Base-by-base conservation (phyloP, 208 protist genomes). In the Kentomonas sorsogonicus region DNA sequence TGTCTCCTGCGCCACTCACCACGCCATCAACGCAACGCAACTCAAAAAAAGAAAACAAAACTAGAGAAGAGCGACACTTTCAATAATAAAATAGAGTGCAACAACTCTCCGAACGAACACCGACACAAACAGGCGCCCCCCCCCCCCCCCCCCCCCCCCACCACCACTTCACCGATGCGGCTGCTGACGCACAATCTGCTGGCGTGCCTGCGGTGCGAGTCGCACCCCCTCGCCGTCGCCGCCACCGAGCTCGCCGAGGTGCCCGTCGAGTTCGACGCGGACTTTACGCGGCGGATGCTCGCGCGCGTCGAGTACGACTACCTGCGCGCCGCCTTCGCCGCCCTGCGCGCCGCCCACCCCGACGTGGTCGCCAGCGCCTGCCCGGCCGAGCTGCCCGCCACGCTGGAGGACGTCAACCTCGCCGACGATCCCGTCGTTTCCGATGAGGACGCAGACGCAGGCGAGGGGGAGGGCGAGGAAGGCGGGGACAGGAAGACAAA, bases 101-200 rank as follows among this genome's bases (percentile, higher is more conserved):
- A 25, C 6, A 46, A 46, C 33, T 38, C 33, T 38, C 33, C 33
- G 11, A 3, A 3, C 38, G 20, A 9, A 41, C 34, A 1, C 46
- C 3, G n/a, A 50, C 31, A 27, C 11, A 50, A 18, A 50, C 26
- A 6, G 22, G 18, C 20, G 4, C 31, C 15, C 22, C 18, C 20
- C 16, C 22, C 39, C 31, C 34, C 26, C 29, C 34, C 4, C 10
- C 34, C 34, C 6, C 11, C 13, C 7, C 29, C 27, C 23, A 18
- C 29, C 13, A 25, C 22, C 25, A 23, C 22, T 43, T 25, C 20
- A 16, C 20, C 31, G 22, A 93, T 96, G 90, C 78, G 85, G 20
- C 71, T 92, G 13, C 74, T 96, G 29, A 94, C 84, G 11, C 86
- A 93, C 59, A 96, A 94, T 66, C 84, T 96, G 44, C 70, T 94